Base-by-base conservation (phyloP, 108 stramenopile species). In the Skeletonema grethae region DNA sequence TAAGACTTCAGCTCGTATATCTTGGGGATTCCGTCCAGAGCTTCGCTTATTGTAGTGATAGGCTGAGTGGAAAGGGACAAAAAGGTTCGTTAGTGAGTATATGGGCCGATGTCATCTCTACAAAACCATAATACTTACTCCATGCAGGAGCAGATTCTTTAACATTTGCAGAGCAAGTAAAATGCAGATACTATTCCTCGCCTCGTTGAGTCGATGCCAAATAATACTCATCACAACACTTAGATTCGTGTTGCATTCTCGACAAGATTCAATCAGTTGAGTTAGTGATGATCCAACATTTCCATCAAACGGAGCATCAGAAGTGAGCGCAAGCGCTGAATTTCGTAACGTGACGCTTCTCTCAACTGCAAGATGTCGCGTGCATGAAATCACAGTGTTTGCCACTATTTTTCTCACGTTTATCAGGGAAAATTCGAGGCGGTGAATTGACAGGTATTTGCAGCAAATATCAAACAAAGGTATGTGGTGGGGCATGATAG, bases 181-280 rank as follows among this genome's bases (percentile, higher is more conserved):
- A 28, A 76, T 87, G 61, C 87, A 89, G 63, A 91, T 80, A 66
- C 85, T 75, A 7, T 81, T 87, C 43, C 86, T 90, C 11, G 70
- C 72, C 72, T 91, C 86, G 35, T 84, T 77, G 24, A 95, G 60
- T 13, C 94, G 84, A n/a, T 90, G 73, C 94, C 94, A 95, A 59
- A 93, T 81, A 1, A 91, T 90, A 32, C 85, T 83, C 89, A 95
- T 90, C 18, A 89, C 91, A 71, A 90, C 89, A 55, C 66, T 28
- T 35, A 95, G 67, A 50, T 86, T 79, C 1, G 85, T 83, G 29
- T 78, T 82, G 70, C 84, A 87, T 56, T 95, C 89, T 43, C 85
- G 76, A 67, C 89, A 90, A 13, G 84, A 72, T 32, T 91, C 79
- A 9, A 88, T 82, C 32, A 95, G 80, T 16, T 89, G 73, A 13